Conservation (phyloP, 148 eudicot genomes). For the Heliosperma pusillum region DNA sequence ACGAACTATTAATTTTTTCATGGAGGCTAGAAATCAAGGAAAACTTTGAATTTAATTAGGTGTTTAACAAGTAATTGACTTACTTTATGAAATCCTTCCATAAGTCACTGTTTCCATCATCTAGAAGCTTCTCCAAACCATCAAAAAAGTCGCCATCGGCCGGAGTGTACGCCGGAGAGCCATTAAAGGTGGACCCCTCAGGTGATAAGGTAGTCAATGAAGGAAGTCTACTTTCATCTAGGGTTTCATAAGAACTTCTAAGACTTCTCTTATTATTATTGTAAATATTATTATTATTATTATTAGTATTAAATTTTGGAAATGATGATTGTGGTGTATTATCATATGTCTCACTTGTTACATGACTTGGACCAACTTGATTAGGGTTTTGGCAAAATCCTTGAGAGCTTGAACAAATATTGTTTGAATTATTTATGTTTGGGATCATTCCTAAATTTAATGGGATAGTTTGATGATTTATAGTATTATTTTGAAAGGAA, state of each 20-base stretch:
- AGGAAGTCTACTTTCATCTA: conserved; percentile 35
- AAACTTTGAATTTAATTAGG: not conserved
- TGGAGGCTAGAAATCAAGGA: not conserved
- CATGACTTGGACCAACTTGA: conserved; percentile 11
- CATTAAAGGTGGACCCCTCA: conserved; percentile 23
- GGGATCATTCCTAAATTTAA: conserved; percentile 17
- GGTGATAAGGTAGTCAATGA: conserved; percentile 35
- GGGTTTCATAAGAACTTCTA: conserved; percentile 18
- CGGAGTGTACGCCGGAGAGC: conserved; percentile 21
- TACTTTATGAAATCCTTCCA: conserved; percentile 40
- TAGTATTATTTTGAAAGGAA: not conserved
- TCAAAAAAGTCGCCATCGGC: conserved; percentile 27
- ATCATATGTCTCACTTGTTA: conserved; percentile 6
- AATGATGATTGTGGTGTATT: not conserved
- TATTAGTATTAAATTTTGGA: not conserved
- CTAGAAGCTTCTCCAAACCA: conserved; percentile 45
- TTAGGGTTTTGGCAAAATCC: conserved; percentile 12
- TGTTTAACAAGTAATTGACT: conserved; percentile 13
- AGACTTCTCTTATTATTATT: conserved; percentile 1
- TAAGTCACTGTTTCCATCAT: conserved; percentile 36
- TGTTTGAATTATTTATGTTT: not conserved
- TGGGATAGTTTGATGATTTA: conserved; percentile 14
- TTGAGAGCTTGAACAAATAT: conserved; percentile 20
- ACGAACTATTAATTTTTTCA: not conserved
- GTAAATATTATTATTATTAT: not conserved